Percentiles rank a stretch among this genome's conserved stretches.
These are phyloP conservation scores for Kodamaea restingae DNA, from an alignment of 805 yeast species.

Conservation along the genomic window DNA sequence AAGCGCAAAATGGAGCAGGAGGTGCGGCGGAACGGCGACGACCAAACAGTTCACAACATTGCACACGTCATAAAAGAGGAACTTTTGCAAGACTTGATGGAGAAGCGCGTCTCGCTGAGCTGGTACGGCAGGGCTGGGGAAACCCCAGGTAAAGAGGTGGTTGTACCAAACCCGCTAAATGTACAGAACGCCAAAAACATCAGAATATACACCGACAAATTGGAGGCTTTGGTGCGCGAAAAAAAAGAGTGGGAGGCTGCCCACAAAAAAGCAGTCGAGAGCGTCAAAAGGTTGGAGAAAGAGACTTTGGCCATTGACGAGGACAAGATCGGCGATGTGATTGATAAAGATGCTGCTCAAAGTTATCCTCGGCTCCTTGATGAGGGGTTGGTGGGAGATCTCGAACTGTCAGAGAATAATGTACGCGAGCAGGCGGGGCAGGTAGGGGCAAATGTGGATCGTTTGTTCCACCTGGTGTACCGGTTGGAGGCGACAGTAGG, in stretches of 20 bases:
- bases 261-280: conserved; percentile 15
- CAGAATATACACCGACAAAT: conserved; percentile 41
- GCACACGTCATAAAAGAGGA: conserved; percentile 66
- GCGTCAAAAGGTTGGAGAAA: neutral
- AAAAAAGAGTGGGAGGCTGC: conserved; percentile 44
- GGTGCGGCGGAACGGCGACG: conserved; percentile 19
- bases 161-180: conserved; percentile 61
- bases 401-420: conserved; percentile 11
- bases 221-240: conserved; percentile 43
- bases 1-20: conserved; percentile 40
- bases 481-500: conserved; percentile 23
- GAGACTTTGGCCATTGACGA: neutral
- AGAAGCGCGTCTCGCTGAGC: conserved; percentile 58
- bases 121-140: conserved; percentile 53
- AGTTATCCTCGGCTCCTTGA: conserved; percentile 15
- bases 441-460: conserved; percentile 34
- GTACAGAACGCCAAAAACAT: conserved; percentile 46
- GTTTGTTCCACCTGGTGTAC: conserved; percentile 31
- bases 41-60: conserved; percentile 43
- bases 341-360: conserved; percentile 3
- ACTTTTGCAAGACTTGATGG: conserved; percentile 51
- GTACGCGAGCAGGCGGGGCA: conserved; percentile 14
- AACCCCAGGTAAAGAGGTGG: conserved; percentile 24
- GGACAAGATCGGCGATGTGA: conserved; percentile 13
- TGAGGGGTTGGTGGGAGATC: conserved; percentile 12